These are phyloP conservation scores for Ceratocystis lukuohia DNA, from an alignment of 2,329 filamentous ascomycete genomes.

Conservation along the genomic window DNA sequence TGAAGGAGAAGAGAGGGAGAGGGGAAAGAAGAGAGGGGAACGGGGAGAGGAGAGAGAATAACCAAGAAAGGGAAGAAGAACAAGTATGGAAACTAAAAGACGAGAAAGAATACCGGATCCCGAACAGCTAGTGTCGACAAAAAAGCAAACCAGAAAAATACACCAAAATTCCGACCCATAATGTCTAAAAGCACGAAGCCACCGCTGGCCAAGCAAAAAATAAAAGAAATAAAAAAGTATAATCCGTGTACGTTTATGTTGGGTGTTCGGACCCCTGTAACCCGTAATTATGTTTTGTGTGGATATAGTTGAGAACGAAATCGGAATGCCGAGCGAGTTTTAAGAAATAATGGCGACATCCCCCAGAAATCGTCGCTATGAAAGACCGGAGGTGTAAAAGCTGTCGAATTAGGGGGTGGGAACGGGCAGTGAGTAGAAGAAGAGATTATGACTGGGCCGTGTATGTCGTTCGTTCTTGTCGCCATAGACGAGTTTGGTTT, in stretches of 20 bases:
- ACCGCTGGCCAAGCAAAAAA: neutral
- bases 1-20: too few species aligned
- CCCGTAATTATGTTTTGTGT: neutral
- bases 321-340: neutral
- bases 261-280: neutral
- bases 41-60: slow-evolving; percentile 22
- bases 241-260: neutral
- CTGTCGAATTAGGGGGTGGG: too few species aligned
- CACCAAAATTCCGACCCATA: neutral
- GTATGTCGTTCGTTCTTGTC: neutral
- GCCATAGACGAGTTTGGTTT: neutral
- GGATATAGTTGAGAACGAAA: neutral
- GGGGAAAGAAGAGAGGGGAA: too few species aligned
- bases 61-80: neutral
- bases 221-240: neutral
- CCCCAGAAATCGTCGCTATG: neutral
- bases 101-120: neutral
- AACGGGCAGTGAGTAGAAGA: neutral
- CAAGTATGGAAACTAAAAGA: neutral
- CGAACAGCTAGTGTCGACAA: neutral
- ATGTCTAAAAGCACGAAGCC: slow-evolving; percentile 5
- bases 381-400: neutral
- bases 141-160: neutral
- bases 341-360: neutral
- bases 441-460: neutral